These are phyloP conservation scores for Triticum timopheevii DNA, from an alignment of 176 grass and related monocot genomes.

Conservation along the genomic window DNA sequence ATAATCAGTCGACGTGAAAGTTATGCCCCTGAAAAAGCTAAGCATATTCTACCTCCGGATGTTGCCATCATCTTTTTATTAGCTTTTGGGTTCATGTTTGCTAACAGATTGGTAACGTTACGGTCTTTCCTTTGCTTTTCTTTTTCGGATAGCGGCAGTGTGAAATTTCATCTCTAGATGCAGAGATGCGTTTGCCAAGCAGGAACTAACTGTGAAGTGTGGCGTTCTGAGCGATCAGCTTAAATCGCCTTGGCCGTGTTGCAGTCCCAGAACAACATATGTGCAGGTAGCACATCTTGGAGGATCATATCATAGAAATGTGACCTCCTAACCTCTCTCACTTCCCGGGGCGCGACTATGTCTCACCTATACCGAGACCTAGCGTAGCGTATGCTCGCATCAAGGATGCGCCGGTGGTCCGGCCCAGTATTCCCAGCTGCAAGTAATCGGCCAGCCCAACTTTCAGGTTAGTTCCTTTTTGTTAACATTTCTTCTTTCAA, in stretches of 20 bases:
- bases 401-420: too few relatives aligned
- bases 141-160: background rate
- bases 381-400: too few relatives aligned
- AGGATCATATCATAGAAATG: background rate
- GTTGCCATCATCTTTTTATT: constrained; percentile 7
- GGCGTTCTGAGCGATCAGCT: background rate
- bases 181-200: background rate
- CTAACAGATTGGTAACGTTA: background rate
- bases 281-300: background rate
- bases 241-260: background rate
- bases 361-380: too few relatives aligned
- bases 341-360: background rate
- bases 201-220: background rate
- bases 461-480: too few relatives aligned
- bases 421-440: too few relatives aligned
- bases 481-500: too few relatives aligned
- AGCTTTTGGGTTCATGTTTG: constrained; percentile 14
- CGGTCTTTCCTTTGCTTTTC: too few relatives aligned
- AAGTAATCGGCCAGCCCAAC: too few relatives aligned
- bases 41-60: constrained; percentile 19
- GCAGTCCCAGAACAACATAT: background rate
- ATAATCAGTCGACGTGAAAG: constrained; percentile 36
- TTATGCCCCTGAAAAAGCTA: constrained; percentile 29
- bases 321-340: background rate
- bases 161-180: background rate